Conservation (phyloP, 192 early-diverging fungal genomes). For the Coemansia sp. region DNA sequence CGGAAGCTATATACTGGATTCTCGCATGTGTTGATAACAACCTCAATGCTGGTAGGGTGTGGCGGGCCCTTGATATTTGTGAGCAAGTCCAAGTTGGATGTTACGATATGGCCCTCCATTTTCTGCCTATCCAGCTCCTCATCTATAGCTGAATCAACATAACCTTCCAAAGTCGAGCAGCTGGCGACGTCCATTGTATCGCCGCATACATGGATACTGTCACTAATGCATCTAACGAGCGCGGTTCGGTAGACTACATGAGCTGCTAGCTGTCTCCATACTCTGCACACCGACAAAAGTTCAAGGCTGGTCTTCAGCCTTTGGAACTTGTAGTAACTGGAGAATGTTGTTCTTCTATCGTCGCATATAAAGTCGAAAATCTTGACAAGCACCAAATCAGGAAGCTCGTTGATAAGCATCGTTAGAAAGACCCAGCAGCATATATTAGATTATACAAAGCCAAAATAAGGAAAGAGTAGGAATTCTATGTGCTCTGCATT, state of each 20-base stretch:
- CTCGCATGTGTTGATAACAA: neutral
- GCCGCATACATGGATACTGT: neutral
- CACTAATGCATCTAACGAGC: neutral
- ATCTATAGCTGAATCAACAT: neutral
- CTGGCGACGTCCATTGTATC: neutral
- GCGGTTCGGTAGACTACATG: neutral
- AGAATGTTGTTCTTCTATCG: neutral
- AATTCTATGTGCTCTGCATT: too few relatives aligned
- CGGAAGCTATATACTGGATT: neutral
- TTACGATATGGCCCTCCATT: neutral
- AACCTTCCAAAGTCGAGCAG: neutral
- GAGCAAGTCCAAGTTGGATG: neutral
- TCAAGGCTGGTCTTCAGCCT: neutral
- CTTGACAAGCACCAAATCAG: neutral
- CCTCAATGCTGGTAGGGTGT: neutral
- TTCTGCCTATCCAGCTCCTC: neutral
- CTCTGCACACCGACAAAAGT: conserved; percentile 2
- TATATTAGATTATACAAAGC: too few relatives aligned
- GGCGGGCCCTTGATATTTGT: neutral
- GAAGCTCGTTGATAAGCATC: conserved; percentile 8
- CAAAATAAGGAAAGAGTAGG: too few relatives aligned
- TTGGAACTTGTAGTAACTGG: neutral
- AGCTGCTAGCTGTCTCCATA: neutral
- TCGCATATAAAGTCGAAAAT: neutral
- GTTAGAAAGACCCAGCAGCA: neutral